A percentile compares a stretch with the other conserved stretches of the same genome.
Conservation (phyloP, 495 filamentous ascomycete species). For the Annulohypoxylon bovei region DNA sequence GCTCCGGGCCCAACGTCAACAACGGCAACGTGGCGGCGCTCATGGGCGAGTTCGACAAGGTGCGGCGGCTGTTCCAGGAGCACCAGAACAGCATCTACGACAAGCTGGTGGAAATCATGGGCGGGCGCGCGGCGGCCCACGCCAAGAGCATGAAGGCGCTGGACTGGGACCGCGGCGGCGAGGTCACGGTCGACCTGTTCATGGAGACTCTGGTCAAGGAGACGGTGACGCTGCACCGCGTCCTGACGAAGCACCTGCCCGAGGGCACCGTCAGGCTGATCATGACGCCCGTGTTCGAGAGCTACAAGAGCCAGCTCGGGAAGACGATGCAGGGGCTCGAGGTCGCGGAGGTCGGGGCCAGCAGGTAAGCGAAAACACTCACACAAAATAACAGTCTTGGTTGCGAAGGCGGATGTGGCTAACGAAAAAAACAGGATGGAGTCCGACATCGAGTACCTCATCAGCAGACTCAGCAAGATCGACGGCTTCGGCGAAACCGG, state of each 20-base stretch:
- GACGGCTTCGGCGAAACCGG: constrained; percentile 81
- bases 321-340: constrained; percentile 75
- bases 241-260: constrained; percentile 84
- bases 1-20: constrained; percentile 63
- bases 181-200: constrained; percentile 67
- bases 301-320: constrained; percentile 85
- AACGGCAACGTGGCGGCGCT: constrained; percentile 57
- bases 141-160: constrained; percentile 79
- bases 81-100: constrained; percentile 94
- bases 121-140: constrained; percentile 74
- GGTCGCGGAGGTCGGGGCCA: constrained; percentile 71
- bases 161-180: constrained; percentile 70
- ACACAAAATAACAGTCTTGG: too few species aligned
- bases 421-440: constrained; percentile 69
- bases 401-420: constrained; percentile 40
- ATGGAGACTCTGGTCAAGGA: constrained; percentile 94
- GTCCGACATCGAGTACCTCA: constrained; percentile 81
- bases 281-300: constrained; percentile 88
- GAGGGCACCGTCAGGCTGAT: constrained; percentile 83
- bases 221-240: constrained; percentile 86
- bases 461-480: constrained; percentile 75
- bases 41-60: constrained; percentile 93
- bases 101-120: constrained; percentile 97
- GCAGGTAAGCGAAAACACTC: constrained; percentile 76
- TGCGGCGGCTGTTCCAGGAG: constrained; percentile 87